Percentiles rank a stretch among this genome's conserved stretches.
Evolutionary conservation across 1,284 basidiomycete genomes (phyloP).

Genomic region (Vanrija pseudolonga): DNA sequence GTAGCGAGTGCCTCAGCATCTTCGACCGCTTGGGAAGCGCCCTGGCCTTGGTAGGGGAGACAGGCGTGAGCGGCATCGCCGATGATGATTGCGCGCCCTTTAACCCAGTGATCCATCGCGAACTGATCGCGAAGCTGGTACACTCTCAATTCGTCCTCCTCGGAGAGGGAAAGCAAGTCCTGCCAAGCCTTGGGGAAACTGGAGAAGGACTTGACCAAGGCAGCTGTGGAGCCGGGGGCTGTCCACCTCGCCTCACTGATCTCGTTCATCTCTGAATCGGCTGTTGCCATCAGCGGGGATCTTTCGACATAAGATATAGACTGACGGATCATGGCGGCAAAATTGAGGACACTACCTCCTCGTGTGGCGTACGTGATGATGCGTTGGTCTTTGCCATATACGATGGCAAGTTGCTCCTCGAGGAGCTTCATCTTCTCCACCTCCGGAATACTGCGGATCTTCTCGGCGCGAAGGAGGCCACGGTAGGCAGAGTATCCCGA

Average conservation of each 20-base stretch:
- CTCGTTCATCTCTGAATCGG: conserved; percentile 31
- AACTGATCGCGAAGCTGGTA: conserved; percentile 37
- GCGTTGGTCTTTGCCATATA: conserved; percentile 22
- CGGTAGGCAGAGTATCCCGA: conserved; percentile 37
- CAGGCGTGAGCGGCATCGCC: conserved; percentile 43
- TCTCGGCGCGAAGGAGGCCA: conserved; percentile 19
- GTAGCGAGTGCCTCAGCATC: conserved; percentile 26
- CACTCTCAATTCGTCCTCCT: not conserved
- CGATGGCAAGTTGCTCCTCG: conserved; percentile 14
- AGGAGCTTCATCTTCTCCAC: conserved; percentile 9
- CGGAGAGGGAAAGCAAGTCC: conserved; percentile 9
- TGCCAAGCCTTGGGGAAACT: conserved; percentile 18
- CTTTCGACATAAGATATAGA: conserved; percentile 2
- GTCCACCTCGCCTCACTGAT: conserved; percentile 32
- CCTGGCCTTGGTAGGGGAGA: conserved; percentile 35
- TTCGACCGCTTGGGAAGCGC: conserved; percentile 29
- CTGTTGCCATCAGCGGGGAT: conserved; percentile 3
- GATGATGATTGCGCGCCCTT: conserved; percentile 31
- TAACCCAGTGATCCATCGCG: conserved; percentile 30
- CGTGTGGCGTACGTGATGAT: conserved; percentile 28
- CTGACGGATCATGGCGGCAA: conserved; percentile 30
- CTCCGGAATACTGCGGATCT: conserved; percentile 18
- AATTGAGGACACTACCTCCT: conserved; percentile 24
- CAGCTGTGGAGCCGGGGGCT: conserved; percentile 19
- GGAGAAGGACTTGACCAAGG: conserved; percentile 28